phyloP scores from a whole-genome alignment of 495 filamentous ascomycete genomes.

The Lepraria neglecta region DNA sequence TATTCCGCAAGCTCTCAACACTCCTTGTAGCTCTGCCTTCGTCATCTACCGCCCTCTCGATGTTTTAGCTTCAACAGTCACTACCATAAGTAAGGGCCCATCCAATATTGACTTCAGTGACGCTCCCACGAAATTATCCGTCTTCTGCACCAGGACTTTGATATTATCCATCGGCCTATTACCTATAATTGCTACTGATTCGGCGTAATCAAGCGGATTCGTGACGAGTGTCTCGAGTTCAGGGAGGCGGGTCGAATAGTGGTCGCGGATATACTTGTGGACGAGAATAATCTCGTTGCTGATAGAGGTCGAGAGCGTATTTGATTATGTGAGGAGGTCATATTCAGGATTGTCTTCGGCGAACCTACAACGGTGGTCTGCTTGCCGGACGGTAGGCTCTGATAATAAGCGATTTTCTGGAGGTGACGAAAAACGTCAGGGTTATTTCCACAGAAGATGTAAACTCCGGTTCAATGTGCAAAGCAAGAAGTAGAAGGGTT shows the following conservation, averaged over 20 bases:
- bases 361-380: slow-evolving; percentile 59
- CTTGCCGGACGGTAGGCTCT: slow-evolving; percentile 58
- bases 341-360: slow-evolving; percentile 86
- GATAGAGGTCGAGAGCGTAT: slow-evolving; percentile 79
- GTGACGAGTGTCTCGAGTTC: slow-evolving; percentile 95
- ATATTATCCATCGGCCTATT: slow-evolving; percentile 92
- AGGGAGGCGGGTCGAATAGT: slow-evolving; percentile 90
- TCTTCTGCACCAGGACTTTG: slow-evolving; percentile 59
- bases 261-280: slow-evolving; percentile 91
- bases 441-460: slow-evolving; percentile 40
- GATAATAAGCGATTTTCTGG: slow-evolving; percentile 71
- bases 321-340: slow-evolving; percentile 72
- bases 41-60: slow-evolving; percentile 73
- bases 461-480: slow-evolving; percentile 37
- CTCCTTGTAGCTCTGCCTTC: slow-evolving; percentile 63
- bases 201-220: slow-evolving; percentile 90
- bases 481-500: slow-evolving; percentile 7
- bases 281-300: slow-evolving; percentile 87
- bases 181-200: slow-evolving; percentile 85
- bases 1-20: slow-evolving; percentile 77
- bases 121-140: slow-evolving; percentile 66
- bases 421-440: slow-evolving; percentile 51
- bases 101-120: slow-evolving; percentile 75
- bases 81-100: slow-evolving; percentile 86
- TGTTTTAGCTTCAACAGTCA: slow-evolving; percentile 90